A percentile compares a stretch with the other conserved stretches of the same genome.
Conservation (phyloP, 345 rosid species). For the Gossypium sturtianum region DNA sequence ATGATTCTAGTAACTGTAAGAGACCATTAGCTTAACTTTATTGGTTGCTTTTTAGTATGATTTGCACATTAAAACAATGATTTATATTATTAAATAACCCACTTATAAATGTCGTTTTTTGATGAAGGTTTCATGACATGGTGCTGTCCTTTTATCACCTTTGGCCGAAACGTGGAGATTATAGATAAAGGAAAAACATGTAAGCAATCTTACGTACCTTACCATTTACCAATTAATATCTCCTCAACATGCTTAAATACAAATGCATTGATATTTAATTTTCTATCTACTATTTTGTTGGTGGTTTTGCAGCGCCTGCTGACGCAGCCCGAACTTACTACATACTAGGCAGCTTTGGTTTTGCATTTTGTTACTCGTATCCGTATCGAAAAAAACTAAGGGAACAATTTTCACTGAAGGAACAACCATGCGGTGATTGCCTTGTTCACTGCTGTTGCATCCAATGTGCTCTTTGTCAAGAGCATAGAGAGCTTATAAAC, state of each 20-base stretch:
- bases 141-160: neutral
- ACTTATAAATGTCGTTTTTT: neutral
- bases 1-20: conserved; percentile 1
- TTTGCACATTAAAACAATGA: neutral
- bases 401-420: neutral
- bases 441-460: conserved; percentile 1
- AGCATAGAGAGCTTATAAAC: neutral
- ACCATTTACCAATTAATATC: neutral
- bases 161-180: neutral
- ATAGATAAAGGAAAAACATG: conserved; percentile 1
- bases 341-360: neutral
- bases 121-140: neutral
- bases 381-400: conserved; percentile 2
- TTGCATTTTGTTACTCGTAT: neutral
- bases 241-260: neutral
- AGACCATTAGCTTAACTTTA: neutral
- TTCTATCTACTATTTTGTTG: neutral
- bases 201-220: neutral
- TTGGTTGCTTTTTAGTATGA: neutral
- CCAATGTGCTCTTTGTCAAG: conserved; percentile 8
- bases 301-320: neutral
- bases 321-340: neutral
- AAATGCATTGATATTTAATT: neutral
- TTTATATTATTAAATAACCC: neutral
- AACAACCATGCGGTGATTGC: neutral